These are phyloP conservation scores for Botrytis porri DNA, from an alignment of 2,329 filamentous ascomycete species.

Conservation along the genomic window DNA sequence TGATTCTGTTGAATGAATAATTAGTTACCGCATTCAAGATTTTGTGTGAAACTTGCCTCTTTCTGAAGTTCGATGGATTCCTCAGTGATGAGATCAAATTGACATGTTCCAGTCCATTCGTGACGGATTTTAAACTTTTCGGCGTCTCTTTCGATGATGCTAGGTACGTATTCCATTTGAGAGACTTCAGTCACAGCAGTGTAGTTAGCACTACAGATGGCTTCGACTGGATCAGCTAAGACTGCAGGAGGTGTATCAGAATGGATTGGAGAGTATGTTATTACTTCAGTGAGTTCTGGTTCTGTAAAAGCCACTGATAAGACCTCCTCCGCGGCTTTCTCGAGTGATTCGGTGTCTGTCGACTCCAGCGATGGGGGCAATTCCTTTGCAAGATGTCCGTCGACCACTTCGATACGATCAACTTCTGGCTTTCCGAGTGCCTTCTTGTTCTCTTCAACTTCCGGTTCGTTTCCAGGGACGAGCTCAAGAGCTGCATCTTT, in stretches of 20 bases:
- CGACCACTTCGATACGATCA: too few species aligned
- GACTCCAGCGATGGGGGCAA: not conserved
- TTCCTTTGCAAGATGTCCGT: not conserved
- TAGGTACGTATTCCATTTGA: not conserved
- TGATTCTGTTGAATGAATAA: conserved; percentile 16
- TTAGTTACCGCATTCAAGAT: not conserved
- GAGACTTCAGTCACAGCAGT: not conserved
- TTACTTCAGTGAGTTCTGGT: not conserved
- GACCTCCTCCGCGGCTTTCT: not conserved
- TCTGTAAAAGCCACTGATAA: not conserved
- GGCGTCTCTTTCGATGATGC: not conserved
- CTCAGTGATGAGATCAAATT: conserved; percentile 15
- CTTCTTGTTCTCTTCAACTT: not conserved
- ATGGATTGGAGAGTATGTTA: not conserved
- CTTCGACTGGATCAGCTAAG: not conserved
- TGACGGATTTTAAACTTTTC: conserved; percentile 14
- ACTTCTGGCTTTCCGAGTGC: not conserved
- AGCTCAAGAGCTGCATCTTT: not conserved
- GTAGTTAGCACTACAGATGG: not conserved
- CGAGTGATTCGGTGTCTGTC: too few species aligned
- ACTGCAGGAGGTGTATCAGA: not conserved
- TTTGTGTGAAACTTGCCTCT: conserved; percentile 17
- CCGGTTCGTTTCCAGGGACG: not conserved
- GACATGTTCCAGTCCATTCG: conserved; percentile 31
- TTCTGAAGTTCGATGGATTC: conserved; percentile 20